Percentiles rank a stretch among this genome's conserved stretches.
phyloP scores from a whole-genome alignment of 2,329 filamentous ascomycete species.

The Microsporum ferrugineum region DNA sequence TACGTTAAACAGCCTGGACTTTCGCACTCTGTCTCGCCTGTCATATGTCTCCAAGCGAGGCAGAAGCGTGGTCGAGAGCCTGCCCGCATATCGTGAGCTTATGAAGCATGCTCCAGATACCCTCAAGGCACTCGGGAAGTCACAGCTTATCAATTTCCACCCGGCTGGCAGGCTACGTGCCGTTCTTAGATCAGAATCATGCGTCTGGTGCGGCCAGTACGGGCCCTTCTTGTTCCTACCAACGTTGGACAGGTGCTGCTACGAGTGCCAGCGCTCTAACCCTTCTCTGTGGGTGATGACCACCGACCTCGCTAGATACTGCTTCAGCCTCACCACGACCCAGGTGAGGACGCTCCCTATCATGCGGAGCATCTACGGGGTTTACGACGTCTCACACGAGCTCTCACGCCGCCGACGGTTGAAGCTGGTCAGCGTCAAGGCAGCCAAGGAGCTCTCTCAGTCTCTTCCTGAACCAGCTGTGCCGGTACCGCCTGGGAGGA shows the following conservation, averaged over 20 bases:
- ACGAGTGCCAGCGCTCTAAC: slow-evolving; percentile 18
- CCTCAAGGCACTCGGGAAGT: slow-evolving; percentile 19
- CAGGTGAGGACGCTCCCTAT: background rate
- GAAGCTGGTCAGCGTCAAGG: background rate
- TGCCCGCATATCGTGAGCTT: slow-evolving; percentile 32
- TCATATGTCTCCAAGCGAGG: slow-evolving; percentile 19
- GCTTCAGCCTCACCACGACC: background rate
- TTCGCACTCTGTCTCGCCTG: slow-evolving; percentile 21
- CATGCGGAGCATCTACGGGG: background rate
- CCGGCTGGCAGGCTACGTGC: slow-evolving; percentile 16
- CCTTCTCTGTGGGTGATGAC: background rate
- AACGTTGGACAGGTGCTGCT: slow-evolving; percentile 25
- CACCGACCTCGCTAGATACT: background rate
- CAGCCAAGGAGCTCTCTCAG: background rate
- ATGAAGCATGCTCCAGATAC: slow-evolving; percentile 31
- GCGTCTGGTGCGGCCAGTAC: slow-evolving; percentile 22
- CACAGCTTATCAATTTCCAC: slow-evolving; percentile 17
- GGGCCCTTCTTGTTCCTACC: slow-evolving; percentile 25
- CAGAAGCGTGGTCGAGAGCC: slow-evolving; percentile 19
- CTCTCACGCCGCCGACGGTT: background rate
- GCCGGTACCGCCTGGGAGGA: too few species aligned
- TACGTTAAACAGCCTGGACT: slow-evolving; percentile 18
- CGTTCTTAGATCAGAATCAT: slow-evolving; percentile 18
- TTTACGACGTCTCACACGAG: background rate
- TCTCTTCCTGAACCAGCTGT: background rate